A percentile compares a stretch with the other conserved stretches of the same genome.
Evolutionary conservation across 139 green algal genomes (phyloP).

Genomic region (Chlamydomonas schloesseri): DNA sequence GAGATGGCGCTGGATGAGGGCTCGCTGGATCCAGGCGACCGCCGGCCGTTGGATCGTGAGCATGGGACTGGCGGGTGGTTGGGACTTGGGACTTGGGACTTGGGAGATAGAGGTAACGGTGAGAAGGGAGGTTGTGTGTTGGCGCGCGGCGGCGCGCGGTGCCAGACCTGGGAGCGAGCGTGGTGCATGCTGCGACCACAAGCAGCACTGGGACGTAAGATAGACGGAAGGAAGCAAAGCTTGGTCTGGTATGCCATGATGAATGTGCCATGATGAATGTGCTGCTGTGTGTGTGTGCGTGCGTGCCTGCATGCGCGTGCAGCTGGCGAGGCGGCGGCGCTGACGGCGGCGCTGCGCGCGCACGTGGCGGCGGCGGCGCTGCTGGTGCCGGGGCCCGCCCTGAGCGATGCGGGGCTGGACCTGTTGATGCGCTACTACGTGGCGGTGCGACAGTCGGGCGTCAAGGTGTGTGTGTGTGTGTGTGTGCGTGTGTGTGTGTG

Average conservation of each 20-base stretch:
- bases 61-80: neutral
- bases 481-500: too few relatives aligned
- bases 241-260: too few relatives aligned
- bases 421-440: slow-evolving; percentile 45
- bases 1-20: neutral
- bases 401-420: slow-evolving; percentile 36
- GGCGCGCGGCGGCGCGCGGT: too few relatives aligned
- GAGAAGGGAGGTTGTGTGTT: too few relatives aligned
- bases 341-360: neutral
- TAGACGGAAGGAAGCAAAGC: too few relatives aligned
- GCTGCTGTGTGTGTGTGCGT: too few relatives aligned
- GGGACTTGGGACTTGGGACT: neutral
- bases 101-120: too few relatives aligned
- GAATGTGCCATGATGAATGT: too few relatives aligned
- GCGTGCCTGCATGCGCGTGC: too few relatives aligned
- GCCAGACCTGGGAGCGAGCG: too few relatives aligned
- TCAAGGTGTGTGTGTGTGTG: neutral
- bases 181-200: too few relatives aligned
- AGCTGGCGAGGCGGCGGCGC: neutral
- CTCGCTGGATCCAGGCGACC: neutral
- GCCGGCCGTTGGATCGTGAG: neutral
- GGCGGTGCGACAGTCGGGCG: slow-evolving; percentile 30
- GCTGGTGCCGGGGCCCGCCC: neutral
- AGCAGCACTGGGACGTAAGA: too few relatives aligned
- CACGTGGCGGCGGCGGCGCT: slow-evolving; percentile 31